phyloP scores from a whole-genome alignment of 805 yeast species.

The Starmera pachycereana region DNA sequence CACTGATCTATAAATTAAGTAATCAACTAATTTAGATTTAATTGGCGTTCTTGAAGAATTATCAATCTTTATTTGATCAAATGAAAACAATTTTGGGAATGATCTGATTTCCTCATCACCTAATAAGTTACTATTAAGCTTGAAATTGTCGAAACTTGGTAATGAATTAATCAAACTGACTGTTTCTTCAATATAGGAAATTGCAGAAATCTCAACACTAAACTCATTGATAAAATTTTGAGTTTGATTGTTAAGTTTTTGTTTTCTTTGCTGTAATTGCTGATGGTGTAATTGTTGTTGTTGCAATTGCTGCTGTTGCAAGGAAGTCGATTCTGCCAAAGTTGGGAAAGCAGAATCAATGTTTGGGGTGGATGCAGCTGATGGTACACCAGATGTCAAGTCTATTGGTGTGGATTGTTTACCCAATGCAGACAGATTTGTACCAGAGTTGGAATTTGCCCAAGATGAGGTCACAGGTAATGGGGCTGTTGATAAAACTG shows the following conservation, averaged over 20 bases:
- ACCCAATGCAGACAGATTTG: too few species aligned
- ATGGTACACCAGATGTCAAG: neutral
- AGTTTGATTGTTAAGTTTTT: constrained; percentile 20
- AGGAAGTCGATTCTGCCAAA: constrained; percentile 32
- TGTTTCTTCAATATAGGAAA: constrained; percentile 37
- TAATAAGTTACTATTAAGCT: constrained; percentile 24
- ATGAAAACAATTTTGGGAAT: constrained; percentile 41
- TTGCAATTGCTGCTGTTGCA: constrained; percentile 24
- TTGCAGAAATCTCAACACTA: constrained; percentile 34
- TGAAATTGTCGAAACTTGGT: constrained; percentile 24
- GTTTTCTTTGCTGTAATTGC: constrained; percentile 14
- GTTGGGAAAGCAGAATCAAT: constrained; percentile 48
- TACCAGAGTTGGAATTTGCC: constrained; percentile 25
- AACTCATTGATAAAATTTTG: constrained; percentile 14
- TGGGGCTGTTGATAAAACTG: constrained; percentile 21
- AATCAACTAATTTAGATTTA: constrained; percentile 23
- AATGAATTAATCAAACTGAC: constrained; percentile 29
- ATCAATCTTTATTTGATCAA: constrained; percentile 25
- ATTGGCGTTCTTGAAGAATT: constrained; percentile 23
- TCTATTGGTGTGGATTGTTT: too few species aligned
- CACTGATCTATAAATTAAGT: constrained; percentile 24
- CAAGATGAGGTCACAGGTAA: constrained; percentile 69
- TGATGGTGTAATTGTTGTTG: constrained; percentile 15
- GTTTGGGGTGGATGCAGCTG: constrained; percentile 23
- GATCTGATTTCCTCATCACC: constrained; percentile 17